Evolutionary conservation across 306 rosid genomes (phyloP), one percentile per base, ranked within the genome.

Genomic region (Begonia fuchsioides): DNA sequence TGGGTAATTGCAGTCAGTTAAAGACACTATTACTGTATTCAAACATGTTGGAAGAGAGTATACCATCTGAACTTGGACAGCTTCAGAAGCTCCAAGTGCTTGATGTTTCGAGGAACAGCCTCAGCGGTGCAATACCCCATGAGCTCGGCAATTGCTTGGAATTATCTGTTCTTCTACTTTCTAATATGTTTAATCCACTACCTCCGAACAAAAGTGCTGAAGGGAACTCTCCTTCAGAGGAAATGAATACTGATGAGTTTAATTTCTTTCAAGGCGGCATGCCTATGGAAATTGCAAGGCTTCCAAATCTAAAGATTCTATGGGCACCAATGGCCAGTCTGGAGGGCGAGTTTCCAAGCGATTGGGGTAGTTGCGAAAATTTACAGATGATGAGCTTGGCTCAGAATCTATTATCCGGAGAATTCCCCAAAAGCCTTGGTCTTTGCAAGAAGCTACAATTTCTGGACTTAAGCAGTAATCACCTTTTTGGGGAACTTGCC

Each of bases 61-160:
- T 87, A 69, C 96, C 96, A 1, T 60, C 46, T 17, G 88, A 74
- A 14, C 58, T 87, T 9, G 93, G 94, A 5, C 58, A 13, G 38
- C 87, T 87, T 54, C 61, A 51, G 68, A 72, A 40, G 51, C 86
- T 87, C 15, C 56, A 78, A 60, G 74, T 83, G 55, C 53, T 87
- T 56, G 96, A 87, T 69, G 83, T 87, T 72, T 87, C 96, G 0
- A 76, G 96, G 67, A 87, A 87, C 59, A 70, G 76, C 49, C 84
- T 87, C 15, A 70, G 86, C 35, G 79, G 93, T 57, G 48, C 65
- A 0, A 65, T 87, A 18, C 96, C 96, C 3, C 16, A 16, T 0
- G 72, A 68, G 67, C 84, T 87, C 19, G 94, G 94, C 52, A 80
- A 78, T 26, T 87, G 94, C 57, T 54, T 50, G 2, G 60, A 69